Evolutionary conservation across 495 filamentous ascomycete genomes (phyloP), one percentile per base, ranked within the genome.

Genomic region (Cetradonia linearis): DNA sequence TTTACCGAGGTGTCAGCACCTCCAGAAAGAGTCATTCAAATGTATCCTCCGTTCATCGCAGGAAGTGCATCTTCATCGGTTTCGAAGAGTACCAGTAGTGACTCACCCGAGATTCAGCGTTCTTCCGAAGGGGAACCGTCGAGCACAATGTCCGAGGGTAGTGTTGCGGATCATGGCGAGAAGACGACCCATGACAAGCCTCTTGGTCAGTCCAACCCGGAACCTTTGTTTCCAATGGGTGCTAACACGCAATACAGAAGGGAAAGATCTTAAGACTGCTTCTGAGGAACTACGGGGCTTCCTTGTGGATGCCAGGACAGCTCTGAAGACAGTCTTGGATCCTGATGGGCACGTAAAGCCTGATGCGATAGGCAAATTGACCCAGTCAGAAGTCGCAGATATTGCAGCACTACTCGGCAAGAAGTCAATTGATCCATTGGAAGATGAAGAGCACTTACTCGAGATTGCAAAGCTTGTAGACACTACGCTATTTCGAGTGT

Each of bases 1-100:
- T 97, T 97, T 72, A 88, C 87, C 9, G 85, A 91, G 27, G 86
- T 96, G 3, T 81, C 87, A 53, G 91, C 93, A 0, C 87, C 94
- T 10, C 92, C 93, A 2, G 88, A 94, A 70, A 80, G 86, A 60
- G 92, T 96, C 1, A 86, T 99, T 62, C 82, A 80, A 55, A 72
- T 97, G 10, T 99, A 89, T 65, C 93, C 93, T 9, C 84, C 73
- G 62, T 76, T 82, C 23, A 91, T 99, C 60, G 88, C 91, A 5
- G 93, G 94, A 1, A 83, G 91, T 18, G 73, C 93, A 1, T 87
- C 89, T 0, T 75, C 68, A 62, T 58, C 75, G 14, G 78, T 76
- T 58, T 38, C 52, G 11, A 27, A 23, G 14, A 37, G 49, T 25
- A 25, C 5, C 4, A 10, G 62, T 37, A 10, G 62, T 37, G 33